Evolutionary conservation across 306 rosid species (phyloP), one percentile per base, ranked within the genome.

Genomic region (Quercus parvula): DNA sequence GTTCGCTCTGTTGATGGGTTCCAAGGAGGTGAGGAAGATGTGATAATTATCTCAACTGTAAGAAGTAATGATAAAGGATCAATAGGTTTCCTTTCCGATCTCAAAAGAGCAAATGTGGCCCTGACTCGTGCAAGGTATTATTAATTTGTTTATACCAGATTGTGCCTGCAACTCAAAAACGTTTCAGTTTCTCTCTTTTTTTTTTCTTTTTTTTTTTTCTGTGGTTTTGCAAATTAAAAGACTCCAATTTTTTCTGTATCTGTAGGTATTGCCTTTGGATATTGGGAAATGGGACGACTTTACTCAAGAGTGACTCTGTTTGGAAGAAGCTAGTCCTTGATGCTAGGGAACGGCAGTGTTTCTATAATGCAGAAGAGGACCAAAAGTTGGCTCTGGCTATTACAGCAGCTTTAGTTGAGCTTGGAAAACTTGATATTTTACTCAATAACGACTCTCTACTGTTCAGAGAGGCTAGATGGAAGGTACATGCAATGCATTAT

Each of bases 11-110:
- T 91, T 9, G 96, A 89, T 74, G 93, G 92, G 1, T 89, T 91
- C 82, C 96, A 91, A 89, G 93, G 93, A 0, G 90, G 92, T 6
- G 93, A 91, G 44, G 88, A 91, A 59, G 96, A 91, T 68, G 86
- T 91, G 10, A 91, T 89, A 6, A 70, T 81, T 35, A 75, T 73
- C 11, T 88, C 87, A 4, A 83, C 90, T 8, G 92, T 86, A 13
- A 85, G 89, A 71, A 73, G 81, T 1, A 86, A 88, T 64, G 75
- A 15, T 7, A 69, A 41, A 18, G 92, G 90, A 31, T 71, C 75
- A 20, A 78, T 91, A 4, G 91, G 97, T 28, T 89, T 88, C 75
- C 87, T 89, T 74, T 86, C 89, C 1, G 85, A 81, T 30, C 57
- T 55, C 15, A 90, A 85, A 70, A 85, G 94, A 78, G 77, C 89